Evolutionary conservation across 2,329 filamentous ascomycete species (phyloP), one percentile per base, ranked within the genome.

Genomic region (Arthrobotrys entomopaga): DNA sequence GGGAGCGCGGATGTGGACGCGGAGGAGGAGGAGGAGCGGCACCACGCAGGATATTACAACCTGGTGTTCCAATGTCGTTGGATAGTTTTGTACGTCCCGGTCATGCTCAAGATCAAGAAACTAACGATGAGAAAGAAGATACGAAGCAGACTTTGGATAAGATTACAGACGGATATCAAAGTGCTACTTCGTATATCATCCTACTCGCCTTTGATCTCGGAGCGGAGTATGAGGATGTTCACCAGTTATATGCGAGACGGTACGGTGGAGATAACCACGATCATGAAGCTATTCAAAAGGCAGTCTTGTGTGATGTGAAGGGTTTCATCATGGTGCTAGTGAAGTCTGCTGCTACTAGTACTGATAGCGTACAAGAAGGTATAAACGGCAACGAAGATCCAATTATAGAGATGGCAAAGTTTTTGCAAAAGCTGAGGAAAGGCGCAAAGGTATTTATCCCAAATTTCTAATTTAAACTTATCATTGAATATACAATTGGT

Each of bases 161-260:
- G 15, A 8, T 19, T 11, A 19, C 43, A 34, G 19, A 19, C 16
- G 20, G 26, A 26, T 13, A n/a, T 3, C 20, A 56, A 13, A 52
- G 58, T 16, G 6, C 22, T n/a, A 72, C 60, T 1, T 48, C 42
- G 2, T 72, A 72, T 54, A 65, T 72, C 13, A 38, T 72, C 24
- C n/a, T 26, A 8, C 54, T 53, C 19, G 67, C 60, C 0, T 57
- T 58, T 34, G 48, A 65, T 7, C 13, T 50, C 4, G 60, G 67
- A 8, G 67, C 67, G 7, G 60, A 24, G 6, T 72, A 72, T 43
- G 54, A 65, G 7, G 60, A 53, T 24, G 29, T 72, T 2, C 54
- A 72, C 40, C 19, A 49, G 6, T 15, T 65, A 1, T 72, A 65
- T 16, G 53, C 60, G 8, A 46, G 22, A 46, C 49, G 67, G 19